Conservation (phyloP, 2,329 filamentous ascomycete genomes). For the Colletotrichum phormii region DNA sequence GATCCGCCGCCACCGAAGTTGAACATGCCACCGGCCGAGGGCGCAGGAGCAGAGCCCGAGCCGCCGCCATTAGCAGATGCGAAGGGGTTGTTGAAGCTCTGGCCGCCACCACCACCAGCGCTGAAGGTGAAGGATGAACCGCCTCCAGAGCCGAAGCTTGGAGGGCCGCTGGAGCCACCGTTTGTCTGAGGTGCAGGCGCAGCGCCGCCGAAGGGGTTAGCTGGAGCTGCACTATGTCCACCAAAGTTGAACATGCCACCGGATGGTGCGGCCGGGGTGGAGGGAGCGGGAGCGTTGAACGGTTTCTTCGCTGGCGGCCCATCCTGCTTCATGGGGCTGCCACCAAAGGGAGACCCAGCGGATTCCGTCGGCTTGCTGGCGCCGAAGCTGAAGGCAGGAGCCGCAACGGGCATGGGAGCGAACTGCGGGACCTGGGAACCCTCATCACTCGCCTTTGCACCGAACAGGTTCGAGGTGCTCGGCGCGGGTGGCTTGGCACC, state of each 20-base stretch:
- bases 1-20: constrained; percentile 50
- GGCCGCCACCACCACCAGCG: constrained; percentile 39
- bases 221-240: constrained; percentile 38
- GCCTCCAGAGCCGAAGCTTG: constrained; percentile 47
- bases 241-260: constrained; percentile 54
- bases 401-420: constrained; percentile 36
- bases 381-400: constrained; percentile 50
- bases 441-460: constrained; percentile 33
- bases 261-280: constrained; percentile 41
- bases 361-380: constrained; percentile 40
- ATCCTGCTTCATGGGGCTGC: constrained; percentile 56
- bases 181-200: constrained; percentile 26
- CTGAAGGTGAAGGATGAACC: constrained; percentile 39
- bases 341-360: constrained; percentile 51
- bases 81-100: constrained; percentile 55
- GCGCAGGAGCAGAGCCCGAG: constrained; percentile 39
- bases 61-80: constrained; percentile 42
- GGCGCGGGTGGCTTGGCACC: constrained; percentile 39
- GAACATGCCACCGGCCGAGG: constrained; percentile 48
- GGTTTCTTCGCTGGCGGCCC: constrained; percentile 51
- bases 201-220: constrained; percentile 29
- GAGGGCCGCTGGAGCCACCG: constrained; percentile 26
- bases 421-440: constrained; percentile 17
- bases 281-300: constrained; percentile 46
- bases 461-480: constrained; percentile 45